Evolutionary conservation across 495 filamentous ascomycete genomes (phyloP), one percentile per base, ranked within the genome.

Genomic region (Viridothelium virens): DNA sequence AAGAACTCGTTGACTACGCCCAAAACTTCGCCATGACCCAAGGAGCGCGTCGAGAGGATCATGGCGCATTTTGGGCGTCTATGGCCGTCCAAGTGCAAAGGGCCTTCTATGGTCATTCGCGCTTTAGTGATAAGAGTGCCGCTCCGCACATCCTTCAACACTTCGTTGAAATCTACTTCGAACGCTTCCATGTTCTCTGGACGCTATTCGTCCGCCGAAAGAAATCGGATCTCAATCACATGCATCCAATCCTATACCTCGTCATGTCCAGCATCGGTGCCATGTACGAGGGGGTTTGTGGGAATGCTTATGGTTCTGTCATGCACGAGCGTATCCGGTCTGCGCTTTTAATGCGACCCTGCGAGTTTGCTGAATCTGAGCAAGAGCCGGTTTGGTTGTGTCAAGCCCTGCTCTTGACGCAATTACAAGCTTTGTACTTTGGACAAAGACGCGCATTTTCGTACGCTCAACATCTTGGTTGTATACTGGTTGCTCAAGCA

Each of bases 121-220:
- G 53, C n/a, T 59, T 59, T 59, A 31, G 14, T 11, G 31, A 59
- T 7, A 59, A 59, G 53, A 36, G 25, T 18, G 36, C 18, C 31
- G 53, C 53, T 34, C 53, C 53, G 31, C 53, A 59, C 53, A 59
- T 59, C 53, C 36, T 59, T 34, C 53, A 59, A 59, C 53, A 59
- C 31, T 59, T 59, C 18, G 53, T 59, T 5, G 53, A 59, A 59
- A 36, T 59, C 31, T 59, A 59, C 36, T 14, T 59, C 5, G 53
- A 59, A 59, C 53, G 53, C 6, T 59, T 59, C 31, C 53, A 59
- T 36, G 5, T 10, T 14, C 53, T 59, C 36, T 59, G 53, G 53
- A 59, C 53, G 6, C 33, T 59, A 31, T 59, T 59, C 36, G 53
- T 59, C 14, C 53, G 53, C 31, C n/a, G 53, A 31, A 59, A 59